phyloP scores from a whole-genome alignment of 1,284 basidiomycete genomes.

The Ganoderma meredithae region DNA sequence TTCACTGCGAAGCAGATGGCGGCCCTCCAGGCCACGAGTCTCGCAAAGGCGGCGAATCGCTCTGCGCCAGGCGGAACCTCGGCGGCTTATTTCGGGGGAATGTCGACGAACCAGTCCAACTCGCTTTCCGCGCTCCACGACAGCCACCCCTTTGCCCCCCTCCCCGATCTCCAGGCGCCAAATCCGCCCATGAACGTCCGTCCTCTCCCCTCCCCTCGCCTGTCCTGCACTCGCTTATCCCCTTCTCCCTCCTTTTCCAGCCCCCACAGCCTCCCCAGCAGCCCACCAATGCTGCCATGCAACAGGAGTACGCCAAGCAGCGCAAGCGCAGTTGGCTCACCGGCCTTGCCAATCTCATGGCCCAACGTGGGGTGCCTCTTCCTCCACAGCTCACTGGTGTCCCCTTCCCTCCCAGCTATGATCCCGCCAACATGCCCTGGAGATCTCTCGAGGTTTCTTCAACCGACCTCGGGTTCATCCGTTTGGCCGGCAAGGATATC shows the following conservation, averaged over 20 bases:
- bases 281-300: constrained; percentile 30
- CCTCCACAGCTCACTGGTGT: constrained; percentile 72
- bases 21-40: constrained; percentile 68
- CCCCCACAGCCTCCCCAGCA: constrained; percentile 28
- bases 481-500: constrained; percentile 80
- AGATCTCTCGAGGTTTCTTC: constrained; percentile 64
- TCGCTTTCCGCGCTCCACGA: constrained; percentile 35
- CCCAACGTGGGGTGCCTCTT: constrained; percentile 60
- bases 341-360: constrained; percentile 64
- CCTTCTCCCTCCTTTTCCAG: constrained; percentile 27
- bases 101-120: constrained; percentile 49
- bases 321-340: constrained; percentile 65
- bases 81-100: constrained; percentile 71
- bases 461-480: constrained; percentile 64
- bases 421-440: constrained; percentile 67
- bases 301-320: constrained; percentile 46
- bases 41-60: constrained; percentile 66
- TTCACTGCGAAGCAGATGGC: constrained; percentile 78
- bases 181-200: constrained; percentile 35
- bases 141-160: constrained; percentile 41
- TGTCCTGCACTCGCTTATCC: constrained; percentile 25
- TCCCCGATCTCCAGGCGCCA: constrained; percentile 33
- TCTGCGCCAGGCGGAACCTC: constrained; percentile 68
- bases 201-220: constrained; percentile 24
- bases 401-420: constrained; percentile 59